These are phyloP conservation scores for Porphyrellus cyaneotinctus DNA, from an alignment of 768 basidiomycete species.

Conservation along the genomic window DNA sequence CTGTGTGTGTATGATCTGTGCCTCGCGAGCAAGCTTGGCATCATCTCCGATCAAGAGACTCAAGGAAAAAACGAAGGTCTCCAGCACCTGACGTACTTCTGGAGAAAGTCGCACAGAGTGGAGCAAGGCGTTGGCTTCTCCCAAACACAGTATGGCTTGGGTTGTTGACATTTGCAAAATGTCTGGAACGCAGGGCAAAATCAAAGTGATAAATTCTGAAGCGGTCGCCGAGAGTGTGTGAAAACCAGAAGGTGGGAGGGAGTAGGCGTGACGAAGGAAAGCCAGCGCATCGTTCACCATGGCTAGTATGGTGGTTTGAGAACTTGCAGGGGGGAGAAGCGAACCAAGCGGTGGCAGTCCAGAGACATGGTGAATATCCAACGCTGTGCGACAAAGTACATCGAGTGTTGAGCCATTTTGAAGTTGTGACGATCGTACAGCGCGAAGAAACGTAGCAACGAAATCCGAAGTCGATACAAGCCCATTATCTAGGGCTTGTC, in stretches of 20 bases:
- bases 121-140: slow-evolving; percentile 52
- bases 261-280: slow-evolving; percentile 54
- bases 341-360: slow-evolving; percentile 52
- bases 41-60: slow-evolving; percentile 65
- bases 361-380: slow-evolving; percentile 61
- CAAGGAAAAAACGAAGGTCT: slow-evolving; percentile 55
- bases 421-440: slow-evolving; percentile 59
- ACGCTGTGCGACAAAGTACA: slow-evolving; percentile 60
- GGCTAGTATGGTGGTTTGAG: slow-evolving; percentile 45
- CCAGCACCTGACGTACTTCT: slow-evolving; percentile 53
- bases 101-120: slow-evolving; percentile 49
- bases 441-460: slow-evolving; percentile 62
- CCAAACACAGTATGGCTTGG: slow-evolving; percentile 49
- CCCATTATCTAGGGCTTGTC: slow-evolving; percentile 51
- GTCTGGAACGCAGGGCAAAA: slow-evolving; percentile 59
- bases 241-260: slow-evolving; percentile 46
- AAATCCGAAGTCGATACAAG: slow-evolving; percentile 57
- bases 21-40: slow-evolving; percentile 63
- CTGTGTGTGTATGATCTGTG: slow-evolving; percentile 69
- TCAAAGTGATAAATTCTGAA: slow-evolving; percentile 58
- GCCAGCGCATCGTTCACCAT: slow-evolving; percentile 59
- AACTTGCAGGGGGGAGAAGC: slow-evolving; percentile 47
- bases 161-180: slow-evolving; percentile 57
- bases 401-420: slow-evolving; percentile 65
- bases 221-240: slow-evolving; percentile 56